These are phyloP conservation scores for Mrakia gelida DNA, from an alignment of 768 basidiomycete species.

Conservation along the genomic window DNA sequence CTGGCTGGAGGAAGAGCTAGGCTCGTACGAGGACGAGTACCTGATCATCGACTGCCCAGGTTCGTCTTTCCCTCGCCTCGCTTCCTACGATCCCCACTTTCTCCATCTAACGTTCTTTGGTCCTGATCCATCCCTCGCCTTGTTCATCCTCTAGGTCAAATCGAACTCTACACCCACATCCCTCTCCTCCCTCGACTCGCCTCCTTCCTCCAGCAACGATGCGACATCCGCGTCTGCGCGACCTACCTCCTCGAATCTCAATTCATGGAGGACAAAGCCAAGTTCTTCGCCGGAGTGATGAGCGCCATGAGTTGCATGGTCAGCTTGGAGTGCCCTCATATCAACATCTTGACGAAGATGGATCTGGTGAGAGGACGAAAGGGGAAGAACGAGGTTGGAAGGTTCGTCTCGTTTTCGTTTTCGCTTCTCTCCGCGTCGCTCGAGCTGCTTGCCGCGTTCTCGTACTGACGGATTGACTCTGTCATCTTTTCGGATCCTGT, in stretches of 20 bases:
- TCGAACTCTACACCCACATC: slow-evolving; percentile 97
- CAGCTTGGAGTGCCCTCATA: slow-evolving; percentile 91
- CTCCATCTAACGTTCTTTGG: slow-evolving; percentile 75
- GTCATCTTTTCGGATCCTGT: neutral
- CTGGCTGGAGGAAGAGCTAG: slow-evolving; percentile 95
- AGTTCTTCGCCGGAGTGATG: slow-evolving; percentile 95
- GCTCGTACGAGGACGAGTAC: slow-evolving; percentile 93
- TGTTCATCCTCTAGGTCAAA: slow-evolving; percentile 63
- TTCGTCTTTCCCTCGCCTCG: slow-evolving; percentile 40
- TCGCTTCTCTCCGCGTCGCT: neutral
- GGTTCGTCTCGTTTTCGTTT: slow-evolving; percentile 49
- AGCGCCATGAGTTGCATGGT: slow-evolving; percentile 99
- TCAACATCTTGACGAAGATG: slow-evolving; percentile 99
- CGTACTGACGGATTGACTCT: neutral
- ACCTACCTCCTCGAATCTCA: slow-evolving; percentile 94
- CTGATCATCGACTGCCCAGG: slow-evolving; percentile 49
- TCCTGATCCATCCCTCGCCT: slow-evolving; percentile 39
- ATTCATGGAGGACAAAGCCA: slow-evolving; percentile 99
- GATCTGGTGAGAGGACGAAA: slow-evolving; percentile 66
- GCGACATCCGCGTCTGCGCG: slow-evolving; percentile 81
- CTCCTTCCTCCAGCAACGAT: slow-evolving; percentile 56
- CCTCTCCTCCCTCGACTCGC: slow-evolving; percentile 90
- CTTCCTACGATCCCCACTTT: too few relatives aligned
- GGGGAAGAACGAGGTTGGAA: slow-evolving; percentile 69
- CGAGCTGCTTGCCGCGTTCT: neutral